These are phyloP conservation scores for Artemisia annua DNA, from an alignment of 129 eudicot species.

Conservation along the genomic window DNA sequence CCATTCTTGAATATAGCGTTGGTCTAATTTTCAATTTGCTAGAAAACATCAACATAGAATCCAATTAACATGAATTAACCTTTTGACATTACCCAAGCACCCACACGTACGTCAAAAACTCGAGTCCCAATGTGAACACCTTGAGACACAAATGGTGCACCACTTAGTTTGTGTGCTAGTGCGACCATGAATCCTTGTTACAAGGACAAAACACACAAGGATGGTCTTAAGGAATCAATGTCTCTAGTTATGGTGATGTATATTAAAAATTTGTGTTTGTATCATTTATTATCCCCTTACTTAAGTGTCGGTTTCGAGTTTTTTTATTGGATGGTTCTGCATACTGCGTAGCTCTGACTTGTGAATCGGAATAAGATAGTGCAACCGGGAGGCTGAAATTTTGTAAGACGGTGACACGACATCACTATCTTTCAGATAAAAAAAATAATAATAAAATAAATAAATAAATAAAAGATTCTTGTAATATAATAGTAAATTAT, in stretches of 20 bases:
- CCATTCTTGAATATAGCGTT: slow-evolving; percentile 34
- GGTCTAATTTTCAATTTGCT: slow-evolving; percentile 27
- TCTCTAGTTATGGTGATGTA: slow-evolving; percentile 29
- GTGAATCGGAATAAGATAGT: not conserved
- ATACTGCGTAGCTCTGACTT: not conserved
- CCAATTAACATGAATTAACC: not conserved
- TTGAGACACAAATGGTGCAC: slow-evolving; percentile 36
- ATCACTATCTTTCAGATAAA: slow-evolving; percentile 9
- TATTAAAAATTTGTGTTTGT: not conserved
- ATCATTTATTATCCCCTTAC: slow-evolving; percentile 14
- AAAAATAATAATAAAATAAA: no score
- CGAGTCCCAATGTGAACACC: slow-evolving; percentile 19
- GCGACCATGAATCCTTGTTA: slow-evolving; percentile 48
- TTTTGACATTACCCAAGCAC: slow-evolving; percentile 28
- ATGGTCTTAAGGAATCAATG: slow-evolving; percentile 46
- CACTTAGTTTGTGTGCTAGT: slow-evolving; percentile 15
- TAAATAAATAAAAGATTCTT: slow-evolving; percentile 7
- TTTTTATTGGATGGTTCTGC: slow-evolving; percentile 10
- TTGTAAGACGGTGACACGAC: not conserved
- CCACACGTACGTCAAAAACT: slow-evolving; percentile 34
- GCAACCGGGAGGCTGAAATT: not conserved
- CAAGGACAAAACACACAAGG: slow-evolving; percentile 60
- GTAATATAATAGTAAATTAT: not conserved
- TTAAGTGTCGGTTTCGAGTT: slow-evolving; percentile 11
- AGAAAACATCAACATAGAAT: slow-evolving; percentile 30